Evolutionary conservation across 768 basidiomycete species (phyloP), one percentile per base, ranked within the genome.

Genomic region (Lentinula boryana): DNA sequence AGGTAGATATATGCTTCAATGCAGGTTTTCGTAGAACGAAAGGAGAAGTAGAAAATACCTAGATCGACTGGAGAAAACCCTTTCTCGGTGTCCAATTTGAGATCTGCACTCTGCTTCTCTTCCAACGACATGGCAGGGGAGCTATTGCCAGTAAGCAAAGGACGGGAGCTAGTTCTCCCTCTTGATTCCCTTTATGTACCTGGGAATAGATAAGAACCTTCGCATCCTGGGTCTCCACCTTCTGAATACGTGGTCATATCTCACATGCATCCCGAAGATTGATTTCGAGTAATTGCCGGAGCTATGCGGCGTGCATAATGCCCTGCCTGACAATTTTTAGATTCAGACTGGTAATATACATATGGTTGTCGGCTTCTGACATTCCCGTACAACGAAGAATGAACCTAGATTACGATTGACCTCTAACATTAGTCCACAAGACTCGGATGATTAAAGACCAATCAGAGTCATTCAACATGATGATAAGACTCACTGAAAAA

Each of bases 101-200:
- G 57, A 38, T 40, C 57, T 33, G n/a, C 41, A 27, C 58, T 55
- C 43, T 53, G 52, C 53, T 61, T 61, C 21, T 55, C 53, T 36
- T 55, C 53, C 21, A 38, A 61, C 27, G 60, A 61, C 60, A 61
- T 61, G 52, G 52, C 44, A 33, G 8, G 60, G 23, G 21, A 49
- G 43, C 55, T 56, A 43, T 56, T 27, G 55, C 55, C 23, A 46
- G 57, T 38, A n/a, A 46, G 43, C 36, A 50, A 46, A 58, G 57
- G 44, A 58, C 44, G 57, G 44, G 46, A 40, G 13, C 16, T 13
- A 35, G n/a, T 12, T 18, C 12, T 36, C 57, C 32, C 44, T 21
- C 15, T 12, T 21, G n/a, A 32, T 48, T 50, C 9, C 9, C 6
- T 35, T 50, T 58, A 58, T 48, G 32, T 46, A 35, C 16, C 9